Evolutionary conservation across 257 asterid species (phyloP).

Genomic region (Striga asiatica): DNA sequence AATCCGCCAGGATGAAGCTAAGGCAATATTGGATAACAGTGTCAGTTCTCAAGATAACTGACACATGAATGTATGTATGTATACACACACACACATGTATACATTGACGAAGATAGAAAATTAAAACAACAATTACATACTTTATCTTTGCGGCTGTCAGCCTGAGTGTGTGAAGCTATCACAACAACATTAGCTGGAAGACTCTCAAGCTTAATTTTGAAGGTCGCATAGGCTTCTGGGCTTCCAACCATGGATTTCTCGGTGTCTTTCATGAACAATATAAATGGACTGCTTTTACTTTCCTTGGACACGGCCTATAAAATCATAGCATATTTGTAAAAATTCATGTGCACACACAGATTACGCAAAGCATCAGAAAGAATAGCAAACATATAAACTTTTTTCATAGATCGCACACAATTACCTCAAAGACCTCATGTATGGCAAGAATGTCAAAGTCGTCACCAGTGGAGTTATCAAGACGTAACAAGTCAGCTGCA

Average conservation of each 20-base stretch:
- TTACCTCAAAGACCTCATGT: slow-evolving; percentile 75
- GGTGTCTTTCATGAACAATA: slow-evolving; percentile 63
- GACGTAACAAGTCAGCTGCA: slow-evolving; percentile 69
- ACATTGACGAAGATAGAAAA: not conserved
- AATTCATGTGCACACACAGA: not conserved
- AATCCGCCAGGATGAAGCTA: slow-evolving; percentile 79
- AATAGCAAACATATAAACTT: not conserved
- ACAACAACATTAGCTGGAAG: slow-evolving; percentile 62
- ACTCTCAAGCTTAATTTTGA: slow-evolving; percentile 55
- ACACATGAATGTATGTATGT: not conserved
- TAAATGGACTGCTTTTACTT: slow-evolving; percentile 50
- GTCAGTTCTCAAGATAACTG: not conserved
- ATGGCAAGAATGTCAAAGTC: slow-evolving; percentile 58
- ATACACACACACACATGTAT: too few species aligned
- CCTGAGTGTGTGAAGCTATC: slow-evolving; percentile 74
- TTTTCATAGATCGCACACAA: not conserved
- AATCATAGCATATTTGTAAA: not conserved
- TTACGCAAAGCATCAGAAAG: not conserved
- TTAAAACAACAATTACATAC: slow-evolving; percentile 28
- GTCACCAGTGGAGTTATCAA: slow-evolving; percentile 46
- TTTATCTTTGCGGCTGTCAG: slow-evolving; percentile 73
- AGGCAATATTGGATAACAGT: slow-evolving; percentile 7
- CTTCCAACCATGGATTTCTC: slow-evolving; percentile 70
- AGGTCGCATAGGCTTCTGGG: slow-evolving; percentile 47
- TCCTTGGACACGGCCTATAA: slow-evolving; percentile 61